Base-by-base conservation (phyloP, 768 basidiomycete genomes). In the Pleurotus giganteus region DNA sequence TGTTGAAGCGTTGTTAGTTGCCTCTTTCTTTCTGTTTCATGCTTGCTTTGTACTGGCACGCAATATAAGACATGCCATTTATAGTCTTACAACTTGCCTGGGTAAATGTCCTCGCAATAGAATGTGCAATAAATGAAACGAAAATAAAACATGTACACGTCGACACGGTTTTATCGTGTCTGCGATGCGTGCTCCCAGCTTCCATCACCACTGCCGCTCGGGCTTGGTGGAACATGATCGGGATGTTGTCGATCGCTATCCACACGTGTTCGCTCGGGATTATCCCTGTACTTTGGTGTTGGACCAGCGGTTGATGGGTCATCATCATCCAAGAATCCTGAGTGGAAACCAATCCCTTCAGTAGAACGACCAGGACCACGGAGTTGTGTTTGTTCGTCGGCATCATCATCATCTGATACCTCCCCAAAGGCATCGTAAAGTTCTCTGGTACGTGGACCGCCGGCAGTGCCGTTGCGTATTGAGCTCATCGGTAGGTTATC, bases 391-490 rank as follows among this genome's bases (percentile, higher is more conserved):
- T 79, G 78, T 65, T 94, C 94, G 62, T 91, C 83, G 12, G 73
- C 84, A 28, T 91, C 86, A 13, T 87, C 88, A 42, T 91, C 89
- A 57, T 92, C 94, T 27, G 87, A 89, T 24, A 86, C 79, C 64
- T 94, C 93, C 31, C 93, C 94, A 71, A 98, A 98, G 15, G 96
- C 95, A 69, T 98, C 94, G 63, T 98, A 98, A 58, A 99, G 66
- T 70, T 98, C 96, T 72, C 89, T 89, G 47, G 94, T 89, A 47
- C 86, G 78, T 32, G 78, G 73, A 21, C 77, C 67, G 27, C 63
- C 72, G 28, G 66, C 60, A 19, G 63, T 60, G 3, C 72, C 64
- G 21, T 76, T 69, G 13, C 56, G 45, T 27, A 97, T 68, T 3
- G 86, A 67, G 47, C 79, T 83, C 92, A 98, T 93, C 6, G 85